Percentiles rank a stretch among this genome's conserved stretches.
Conservation (phyloP, 2,329 filamentous ascomycete genomes). For the Pseudogymnoascus verrucosus region DNA sequence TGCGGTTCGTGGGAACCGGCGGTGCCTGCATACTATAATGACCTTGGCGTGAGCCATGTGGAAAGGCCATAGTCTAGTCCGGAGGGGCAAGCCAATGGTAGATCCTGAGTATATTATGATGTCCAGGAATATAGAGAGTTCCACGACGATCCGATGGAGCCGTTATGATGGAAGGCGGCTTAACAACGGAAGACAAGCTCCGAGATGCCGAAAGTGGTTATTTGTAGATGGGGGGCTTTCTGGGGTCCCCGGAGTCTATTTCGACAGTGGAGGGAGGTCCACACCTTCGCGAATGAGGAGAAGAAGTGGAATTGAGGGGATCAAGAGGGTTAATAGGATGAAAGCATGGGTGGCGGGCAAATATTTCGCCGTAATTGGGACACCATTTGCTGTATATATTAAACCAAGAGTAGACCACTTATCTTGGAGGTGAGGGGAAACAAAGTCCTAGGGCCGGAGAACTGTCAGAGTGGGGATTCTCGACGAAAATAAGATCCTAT, state of each 20-base stretch:
- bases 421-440: neutral
- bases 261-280: neutral
- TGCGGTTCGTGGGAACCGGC: neutral
- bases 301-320: neutral
- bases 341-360: neutral
- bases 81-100: neutral
- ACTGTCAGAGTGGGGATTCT: neutral
- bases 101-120: neutral
- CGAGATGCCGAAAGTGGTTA: neutral
- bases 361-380: slow-evolving; percentile 6
- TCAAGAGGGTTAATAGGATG: neutral
- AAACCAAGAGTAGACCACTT: neutral
- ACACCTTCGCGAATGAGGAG: neutral
- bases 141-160: neutral
- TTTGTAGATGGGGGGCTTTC: neutral
- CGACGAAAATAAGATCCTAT: neutral
- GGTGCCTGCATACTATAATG: neutral
- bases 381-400: neutral
- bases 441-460: neutral
- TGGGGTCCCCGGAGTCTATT: neutral
- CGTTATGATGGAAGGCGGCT: neutral
- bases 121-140: neutral
- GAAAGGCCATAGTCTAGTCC: neutral
- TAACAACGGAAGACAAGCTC: neutral
- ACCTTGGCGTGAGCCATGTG: neutral